Evolutionary conservation across 306 rosid genomes (phyloP), one percentile per base, ranked within the genome.

Genomic region (Pyrus communis): DNA sequence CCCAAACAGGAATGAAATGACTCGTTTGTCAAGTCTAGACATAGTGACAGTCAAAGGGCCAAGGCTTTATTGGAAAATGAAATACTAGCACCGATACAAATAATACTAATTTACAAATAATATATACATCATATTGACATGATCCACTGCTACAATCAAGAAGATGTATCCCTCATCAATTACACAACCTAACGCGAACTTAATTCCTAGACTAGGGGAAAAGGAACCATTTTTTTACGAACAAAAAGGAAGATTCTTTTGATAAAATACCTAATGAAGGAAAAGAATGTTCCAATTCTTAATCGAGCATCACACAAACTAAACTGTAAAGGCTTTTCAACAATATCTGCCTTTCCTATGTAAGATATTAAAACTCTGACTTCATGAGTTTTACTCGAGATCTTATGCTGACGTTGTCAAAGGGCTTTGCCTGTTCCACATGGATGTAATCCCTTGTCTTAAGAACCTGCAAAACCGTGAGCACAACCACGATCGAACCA

Each of bases 401-500:
- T 89, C 87, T 82, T 79, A 96, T 66, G 82, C 62, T 78, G 69
- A 96, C 82, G 78, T 79, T 82, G 70, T 89, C 93, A 69, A 85
- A 96, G 71, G 99, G 91, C 77, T 82, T 84, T 38, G 78, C 73
- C 85, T 96, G 99, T 60, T 93, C 99, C 80, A 91, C 98, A 64
- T 93, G 87, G 82, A 96, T 75, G 84, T 93, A 93, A 84, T 96
- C 99, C 89, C 84, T 89, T 35, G 99, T 93, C 97, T 93, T 93
- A 45, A 96, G 99, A 82, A 96, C 98, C 99, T 96, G 91, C 74
- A 87, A 74, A 83, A 63, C 33, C 62, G 59, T 59, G 15, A 68
- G 67, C 76, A 70, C 51, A 51, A 62, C 64, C 57, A 73, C 52
- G 13, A 69, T 22, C 23, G 75, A 30, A 40, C 66, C 3, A 28